Evolutionary conservation across 805 yeast genomes (phyloP).

Genomic region (Suhomyces prunicola): DNA sequence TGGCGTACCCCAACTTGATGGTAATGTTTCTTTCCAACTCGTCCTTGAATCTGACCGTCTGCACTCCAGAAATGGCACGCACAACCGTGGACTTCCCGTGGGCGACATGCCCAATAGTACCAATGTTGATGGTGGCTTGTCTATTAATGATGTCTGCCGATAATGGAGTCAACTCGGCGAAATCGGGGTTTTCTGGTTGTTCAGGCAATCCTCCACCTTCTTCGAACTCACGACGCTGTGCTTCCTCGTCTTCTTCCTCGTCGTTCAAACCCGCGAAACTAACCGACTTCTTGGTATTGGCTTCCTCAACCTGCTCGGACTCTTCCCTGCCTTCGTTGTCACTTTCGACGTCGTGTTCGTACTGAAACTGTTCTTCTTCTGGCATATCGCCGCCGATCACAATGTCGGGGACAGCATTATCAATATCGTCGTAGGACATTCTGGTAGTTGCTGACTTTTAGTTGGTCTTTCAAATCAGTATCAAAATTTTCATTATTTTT

Average conservation of each 20-base stretch:
- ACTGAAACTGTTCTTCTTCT: constrained; percentile 39
- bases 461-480: neutral
- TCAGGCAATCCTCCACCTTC: constrained; percentile 99
- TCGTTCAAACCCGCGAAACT: constrained; percentile 73
- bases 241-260: constrained; percentile 69
- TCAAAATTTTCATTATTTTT: constrained; percentile 7
- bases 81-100: constrained; percentile 94
- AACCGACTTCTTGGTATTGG: constrained; percentile 63
- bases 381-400: constrained; percentile 59
- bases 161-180: constrained; percentile 74
- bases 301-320: constrained; percentile 39
- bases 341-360: constrained; percentile 50
- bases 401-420: constrained; percentile 81
- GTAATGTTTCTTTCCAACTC: constrained; percentile 99
- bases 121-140: constrained; percentile 98
- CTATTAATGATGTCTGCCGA: constrained; percentile 95
- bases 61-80: constrained; percentile 96
- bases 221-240: constrained; percentile 79
- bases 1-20: constrained; percentile 97
- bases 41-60: constrained; percentile 98
- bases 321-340: constrained; percentile 43
- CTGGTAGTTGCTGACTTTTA: constrained; percentile 1
- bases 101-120: constrained; percentile 95
- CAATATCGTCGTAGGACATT: constrained; percentile 75
- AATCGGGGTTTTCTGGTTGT: constrained; percentile 89